phyloP scores from a whole-genome alignment of 805 yeast genomes.

The Cyberlindnera suaveolens region DNA sequence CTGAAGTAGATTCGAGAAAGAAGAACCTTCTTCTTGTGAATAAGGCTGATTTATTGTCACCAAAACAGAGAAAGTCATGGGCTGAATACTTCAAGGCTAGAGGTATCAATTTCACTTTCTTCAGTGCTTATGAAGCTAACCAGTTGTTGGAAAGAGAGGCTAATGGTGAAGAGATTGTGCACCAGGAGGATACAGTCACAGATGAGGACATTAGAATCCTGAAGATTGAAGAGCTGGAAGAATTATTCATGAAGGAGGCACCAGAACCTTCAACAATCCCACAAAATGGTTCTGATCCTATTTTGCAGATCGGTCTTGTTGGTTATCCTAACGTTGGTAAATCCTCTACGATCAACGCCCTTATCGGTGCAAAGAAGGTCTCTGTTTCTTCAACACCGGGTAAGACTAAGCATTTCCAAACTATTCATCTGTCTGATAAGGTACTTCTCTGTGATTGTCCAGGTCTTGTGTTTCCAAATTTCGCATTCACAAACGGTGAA shows the following conservation, averaged over 20 bases:
- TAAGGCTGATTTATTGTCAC: slow-evolving; percentile 84
- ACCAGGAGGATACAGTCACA: slow-evolving; percentile 23
- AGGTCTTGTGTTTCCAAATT: slow-evolving; percentile 96
- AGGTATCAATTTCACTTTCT: slow-evolving; percentile 80
- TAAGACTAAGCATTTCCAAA: slow-evolving; percentile 97
- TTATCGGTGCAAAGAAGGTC: slow-evolving; percentile 95
- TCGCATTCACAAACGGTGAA: slow-evolving; percentile 94
- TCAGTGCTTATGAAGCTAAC: slow-evolving; percentile 85
- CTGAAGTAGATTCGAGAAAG: slow-evolving; percentile 69
- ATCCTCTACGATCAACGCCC: slow-evolving; percentile 96
- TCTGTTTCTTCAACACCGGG: slow-evolving; percentile 98
- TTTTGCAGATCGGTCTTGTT: slow-evolving; percentile 87
- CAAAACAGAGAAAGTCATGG: slow-evolving; percentile 77
- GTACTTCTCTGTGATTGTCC: slow-evolving; percentile 97
- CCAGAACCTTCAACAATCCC: slow-evolving; percentile 59
- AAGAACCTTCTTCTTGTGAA: slow-evolving; percentile 79
- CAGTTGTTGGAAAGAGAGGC: slow-evolving; percentile 62
- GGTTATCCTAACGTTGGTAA: slow-evolving; percentile 97
- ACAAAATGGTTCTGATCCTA: slow-evolving; percentile 52
- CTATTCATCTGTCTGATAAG: slow-evolving; percentile 75
- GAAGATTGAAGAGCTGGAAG: slow-evolving; percentile 80
- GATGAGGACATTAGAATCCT: slow-evolving; percentile 59
- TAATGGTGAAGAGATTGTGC: slow-evolving; percentile 25
- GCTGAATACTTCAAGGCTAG: slow-evolving; percentile 69
- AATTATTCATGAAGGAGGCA: slow-evolving; percentile 66